A percentile compares a stretch with the other conserved stretches of the same genome.
phyloP scores from a whole-genome alignment of 202 grass and related monocot genomes.

The Hordeum pubiflorum region DNA sequence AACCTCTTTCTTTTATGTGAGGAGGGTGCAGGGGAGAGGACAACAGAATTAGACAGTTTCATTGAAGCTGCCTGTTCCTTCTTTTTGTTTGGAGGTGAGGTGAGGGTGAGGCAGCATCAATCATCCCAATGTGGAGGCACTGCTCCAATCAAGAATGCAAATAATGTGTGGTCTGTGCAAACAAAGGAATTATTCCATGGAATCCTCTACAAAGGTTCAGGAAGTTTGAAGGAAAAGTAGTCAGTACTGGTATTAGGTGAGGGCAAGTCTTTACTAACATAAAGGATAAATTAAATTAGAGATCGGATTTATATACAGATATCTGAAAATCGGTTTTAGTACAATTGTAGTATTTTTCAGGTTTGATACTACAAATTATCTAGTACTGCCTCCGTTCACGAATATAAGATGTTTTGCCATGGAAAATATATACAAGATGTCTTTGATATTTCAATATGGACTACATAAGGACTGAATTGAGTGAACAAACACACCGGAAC shows the following conservation, averaged over 20 bases:
- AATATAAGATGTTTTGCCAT: no score
- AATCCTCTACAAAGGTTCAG: background rate
- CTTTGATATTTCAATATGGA: no score
- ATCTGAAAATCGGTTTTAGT: background rate
- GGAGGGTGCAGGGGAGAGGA: constrained; percentile 33
- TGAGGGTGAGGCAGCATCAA: constrained; percentile 28
- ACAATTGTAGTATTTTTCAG: background rate
- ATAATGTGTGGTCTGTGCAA: constrained; percentile 4
- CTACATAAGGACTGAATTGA: no score
- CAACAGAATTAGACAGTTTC: constrained; percentile 40
- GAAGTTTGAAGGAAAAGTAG: background rate
- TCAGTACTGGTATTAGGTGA: background rate
- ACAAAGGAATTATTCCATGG: background rate
- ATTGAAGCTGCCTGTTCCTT: constrained; percentile 48
- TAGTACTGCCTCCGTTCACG: no score
- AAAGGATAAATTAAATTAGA: background rate
- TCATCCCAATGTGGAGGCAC: constrained; percentile 22
- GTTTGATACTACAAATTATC: background rate
- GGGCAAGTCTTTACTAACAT: background rate
- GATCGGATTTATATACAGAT: background rate
- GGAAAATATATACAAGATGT: no score
- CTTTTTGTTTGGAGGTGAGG: constrained; percentile 50
- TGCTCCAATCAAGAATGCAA: constrained; percentile 25
- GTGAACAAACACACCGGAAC: no score
- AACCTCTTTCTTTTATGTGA: constrained; percentile 24